These are phyloP conservation scores for Corynascus novoguineensis DNA, from an alignment of 495 filamentous ascomycete species.

Conservation along the genomic window DNA sequence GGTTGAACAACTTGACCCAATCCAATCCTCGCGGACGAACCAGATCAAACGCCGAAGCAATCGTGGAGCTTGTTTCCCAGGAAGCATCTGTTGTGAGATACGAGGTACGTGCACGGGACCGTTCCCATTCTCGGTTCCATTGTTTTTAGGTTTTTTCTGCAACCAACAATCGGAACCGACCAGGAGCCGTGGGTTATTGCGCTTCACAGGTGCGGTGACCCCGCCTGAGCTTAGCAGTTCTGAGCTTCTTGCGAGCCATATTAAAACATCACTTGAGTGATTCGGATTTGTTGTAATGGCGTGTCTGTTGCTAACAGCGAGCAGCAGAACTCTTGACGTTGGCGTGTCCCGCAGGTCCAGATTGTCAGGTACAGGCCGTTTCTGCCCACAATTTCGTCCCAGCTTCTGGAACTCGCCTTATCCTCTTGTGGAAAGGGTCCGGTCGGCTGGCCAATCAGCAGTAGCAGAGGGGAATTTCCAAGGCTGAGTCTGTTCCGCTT, in stretches of 20 bases:
- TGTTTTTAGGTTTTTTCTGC: neutral
- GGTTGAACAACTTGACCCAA: neutral
- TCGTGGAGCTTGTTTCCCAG: neutral
- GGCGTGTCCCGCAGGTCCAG: conserved; percentile 1
- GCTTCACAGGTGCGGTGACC: conserved; percentile 19
- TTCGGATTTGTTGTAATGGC: conserved; percentile 12
- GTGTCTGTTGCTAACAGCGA: conserved; percentile 1
- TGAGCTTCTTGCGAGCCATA: neutral
- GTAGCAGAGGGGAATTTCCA: neutral
- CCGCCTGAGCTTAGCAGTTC: conserved; percentile 1
- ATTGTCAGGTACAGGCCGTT: conserved; percentile 7
- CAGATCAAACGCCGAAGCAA: neutral
- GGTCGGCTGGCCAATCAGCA: conserved; percentile 8
- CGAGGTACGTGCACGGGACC: conserved; percentile 12
- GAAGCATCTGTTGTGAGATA: conserved; percentile 10
- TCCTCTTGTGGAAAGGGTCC: conserved; percentile 7
- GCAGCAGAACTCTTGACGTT: neutral
- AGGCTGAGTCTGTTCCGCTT: conserved; percentile 3
- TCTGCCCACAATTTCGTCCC: neutral
- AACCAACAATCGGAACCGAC: neutral
- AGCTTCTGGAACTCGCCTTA: conserved; percentile 12
- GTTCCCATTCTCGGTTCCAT: neutral
- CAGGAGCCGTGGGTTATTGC: conserved; percentile 13
- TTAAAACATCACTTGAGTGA: neutral
- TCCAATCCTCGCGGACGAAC: neutral